A percentile compares a stretch with the other conserved stretches of the same genome.
Evolutionary conservation across 108 stramenopile genomes (phyloP).

Genomic region (Cyclostephanos tholiformis): DNA sequence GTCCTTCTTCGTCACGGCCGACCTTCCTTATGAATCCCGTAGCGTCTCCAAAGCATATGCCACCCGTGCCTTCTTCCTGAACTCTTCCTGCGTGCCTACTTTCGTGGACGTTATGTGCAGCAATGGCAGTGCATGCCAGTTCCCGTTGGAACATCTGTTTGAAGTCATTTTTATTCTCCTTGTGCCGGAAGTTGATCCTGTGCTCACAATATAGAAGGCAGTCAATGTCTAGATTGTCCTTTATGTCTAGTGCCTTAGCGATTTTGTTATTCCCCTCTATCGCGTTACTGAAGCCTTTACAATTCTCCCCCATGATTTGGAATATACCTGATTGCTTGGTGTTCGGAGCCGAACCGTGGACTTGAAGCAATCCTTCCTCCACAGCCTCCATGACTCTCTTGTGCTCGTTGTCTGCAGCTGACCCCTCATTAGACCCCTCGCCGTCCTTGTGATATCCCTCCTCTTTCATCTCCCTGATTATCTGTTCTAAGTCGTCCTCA

Average conservation of each 20-base stretch:
- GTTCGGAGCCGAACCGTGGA: neutral
- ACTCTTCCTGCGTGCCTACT: neutral
- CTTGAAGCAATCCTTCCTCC: neutral
- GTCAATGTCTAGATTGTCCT: no score
- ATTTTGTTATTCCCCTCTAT: neutral
- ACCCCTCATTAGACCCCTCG: no score
- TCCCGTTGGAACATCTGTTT: neutral
- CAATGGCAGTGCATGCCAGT: neutral
- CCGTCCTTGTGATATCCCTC: neutral
- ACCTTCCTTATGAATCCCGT: no score
- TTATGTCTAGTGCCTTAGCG: neutral
- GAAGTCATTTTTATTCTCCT: no score
- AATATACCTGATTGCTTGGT: neutral
- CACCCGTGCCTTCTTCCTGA: no score
- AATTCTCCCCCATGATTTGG: neutral
- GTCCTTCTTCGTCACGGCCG: neutral
- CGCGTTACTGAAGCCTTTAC: neutral
- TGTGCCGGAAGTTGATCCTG: no score
- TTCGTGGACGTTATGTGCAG: neutral
- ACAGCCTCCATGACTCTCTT: neutral
- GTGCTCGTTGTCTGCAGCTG: no score
- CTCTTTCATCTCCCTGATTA: neutral
- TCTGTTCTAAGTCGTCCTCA: neutral
- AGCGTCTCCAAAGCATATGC: no score
- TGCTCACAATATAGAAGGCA: no score